These are phyloP conservation scores for Rhizopogon parksii DNA, from an alignment of 1,284 basidiomycete species.

Conservation along the genomic window DNA sequence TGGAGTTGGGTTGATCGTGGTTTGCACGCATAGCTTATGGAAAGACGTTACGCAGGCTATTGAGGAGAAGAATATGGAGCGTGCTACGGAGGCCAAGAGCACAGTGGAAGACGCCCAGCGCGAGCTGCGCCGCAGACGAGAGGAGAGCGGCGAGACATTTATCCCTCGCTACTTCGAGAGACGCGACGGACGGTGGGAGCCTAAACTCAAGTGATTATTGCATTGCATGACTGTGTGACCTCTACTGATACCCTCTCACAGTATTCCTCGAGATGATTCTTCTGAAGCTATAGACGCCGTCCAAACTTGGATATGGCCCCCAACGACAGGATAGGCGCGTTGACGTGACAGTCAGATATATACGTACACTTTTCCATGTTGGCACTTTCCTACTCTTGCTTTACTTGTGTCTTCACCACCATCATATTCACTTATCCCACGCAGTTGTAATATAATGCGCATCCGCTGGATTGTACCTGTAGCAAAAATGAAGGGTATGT, in stretches of 20 bases:
- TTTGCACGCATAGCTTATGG: conserved; percentile 63
- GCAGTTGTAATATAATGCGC: conserved; percentile 27
- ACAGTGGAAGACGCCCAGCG: conserved; percentile 91
- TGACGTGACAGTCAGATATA: background rate
- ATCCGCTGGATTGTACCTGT: conserved; percentile 38
- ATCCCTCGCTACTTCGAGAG: conserved; percentile 78
- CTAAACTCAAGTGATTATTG: conserved; percentile 61
- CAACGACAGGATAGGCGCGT: background rate
- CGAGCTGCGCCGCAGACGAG: conserved; percentile 70
- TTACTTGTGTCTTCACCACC: background rate
- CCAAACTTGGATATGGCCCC: conserved; percentile 56
- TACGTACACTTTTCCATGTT: background rate
- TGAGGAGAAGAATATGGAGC: conserved; percentile 84
- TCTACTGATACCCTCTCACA: conserved; percentile 24
- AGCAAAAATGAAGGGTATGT: conserved; percentile 34
- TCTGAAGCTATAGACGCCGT: conserved; percentile 54
- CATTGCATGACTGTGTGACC: conserved; percentile 9
- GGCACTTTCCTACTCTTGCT: background rate
- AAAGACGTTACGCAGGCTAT: conserved; percentile 83
- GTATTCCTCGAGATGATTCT: conserved; percentile 61
- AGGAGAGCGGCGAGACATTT: conserved; percentile 63
- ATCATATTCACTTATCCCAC: conserved; percentile 13
- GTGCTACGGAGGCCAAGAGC: conserved; percentile 86
- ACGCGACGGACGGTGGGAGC: conserved; percentile 73
- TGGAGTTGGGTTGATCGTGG: background rate